Conservation (phyloP, 306 rosid genomes). For the Vigna angularis region DNA sequence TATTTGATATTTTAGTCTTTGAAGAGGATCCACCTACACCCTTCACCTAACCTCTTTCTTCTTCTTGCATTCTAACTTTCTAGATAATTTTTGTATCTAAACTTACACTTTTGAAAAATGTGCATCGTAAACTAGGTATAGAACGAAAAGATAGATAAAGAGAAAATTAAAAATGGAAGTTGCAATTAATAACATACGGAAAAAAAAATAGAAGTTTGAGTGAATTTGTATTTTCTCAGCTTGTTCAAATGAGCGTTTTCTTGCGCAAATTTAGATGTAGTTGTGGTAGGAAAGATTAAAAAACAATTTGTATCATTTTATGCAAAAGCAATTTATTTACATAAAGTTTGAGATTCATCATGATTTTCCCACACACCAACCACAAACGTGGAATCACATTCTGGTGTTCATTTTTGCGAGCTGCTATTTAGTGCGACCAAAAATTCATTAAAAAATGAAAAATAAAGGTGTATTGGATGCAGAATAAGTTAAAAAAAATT, state of each 20-base stretch:
- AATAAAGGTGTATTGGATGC: too few species aligned
- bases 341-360: neutral
- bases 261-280: neutral
- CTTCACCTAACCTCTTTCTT: neutral
- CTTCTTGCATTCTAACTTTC: neutral
- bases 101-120: neutral
- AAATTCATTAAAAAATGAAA: too few species aligned
- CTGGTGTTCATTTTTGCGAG: neutral
- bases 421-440: neutral
- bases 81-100: neutral
- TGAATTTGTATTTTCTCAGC: neutral
- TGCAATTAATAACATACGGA: too few species aligned
- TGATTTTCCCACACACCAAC: neutral
- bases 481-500: too few species aligned
- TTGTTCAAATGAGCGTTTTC: neutral
- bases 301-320: neutral
- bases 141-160: neutral
- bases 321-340: neutral
- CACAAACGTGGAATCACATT: neutral
- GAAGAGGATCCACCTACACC: neutral
- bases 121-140: neutral
- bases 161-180: too few species aligned
- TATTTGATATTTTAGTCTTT: neutral
- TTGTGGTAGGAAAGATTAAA: neutral
- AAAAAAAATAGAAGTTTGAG: neutral